A percentile compares a stretch with the other conserved stretches of the same genome.
Conservation (phyloP, 1,284 basidiomycete genomes). For the Ganoderma leucocontextum region DNA sequence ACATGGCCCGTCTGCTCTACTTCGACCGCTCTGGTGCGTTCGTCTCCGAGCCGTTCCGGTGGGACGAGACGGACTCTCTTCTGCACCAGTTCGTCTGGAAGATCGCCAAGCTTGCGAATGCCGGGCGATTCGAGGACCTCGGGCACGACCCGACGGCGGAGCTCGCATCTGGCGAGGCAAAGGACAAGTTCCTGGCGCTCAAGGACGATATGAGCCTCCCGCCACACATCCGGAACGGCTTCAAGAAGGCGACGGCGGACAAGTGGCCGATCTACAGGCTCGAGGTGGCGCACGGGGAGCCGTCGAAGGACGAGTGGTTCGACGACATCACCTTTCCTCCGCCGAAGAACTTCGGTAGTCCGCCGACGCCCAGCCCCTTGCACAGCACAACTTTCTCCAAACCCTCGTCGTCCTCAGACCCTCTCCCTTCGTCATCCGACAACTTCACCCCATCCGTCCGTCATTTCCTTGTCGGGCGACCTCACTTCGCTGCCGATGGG, state of each 20-base stretch:
- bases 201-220: neutral
- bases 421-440: neutral
- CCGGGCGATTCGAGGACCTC: constrained; percentile 1
- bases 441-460: neutral
- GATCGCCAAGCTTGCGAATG: constrained; percentile 14
- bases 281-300: neutral
- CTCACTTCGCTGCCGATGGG: constrained; percentile 9
- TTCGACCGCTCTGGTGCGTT: constrained; percentile 21
- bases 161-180: neutral
- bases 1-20: constrained; percentile 10
- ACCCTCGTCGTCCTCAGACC: neutral
- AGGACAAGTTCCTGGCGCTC: neutral
- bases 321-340: neutral
- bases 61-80: neutral
- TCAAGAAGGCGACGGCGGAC: constrained; percentile 1
- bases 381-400: neutral
- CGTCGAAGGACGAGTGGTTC: neutral
- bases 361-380: neutral
- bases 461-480: constrained; percentile 15
- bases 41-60: constrained; percentile 21
- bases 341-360: neutral
- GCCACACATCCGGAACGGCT: neutral
- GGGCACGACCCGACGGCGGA: constrained; percentile 29
- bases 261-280: constrained; percentile 6
- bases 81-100: constrained; percentile 26